Evolutionary conservation across 805 yeast genomes (phyloP).

Genomic region (Ogataea henricii): DNA sequence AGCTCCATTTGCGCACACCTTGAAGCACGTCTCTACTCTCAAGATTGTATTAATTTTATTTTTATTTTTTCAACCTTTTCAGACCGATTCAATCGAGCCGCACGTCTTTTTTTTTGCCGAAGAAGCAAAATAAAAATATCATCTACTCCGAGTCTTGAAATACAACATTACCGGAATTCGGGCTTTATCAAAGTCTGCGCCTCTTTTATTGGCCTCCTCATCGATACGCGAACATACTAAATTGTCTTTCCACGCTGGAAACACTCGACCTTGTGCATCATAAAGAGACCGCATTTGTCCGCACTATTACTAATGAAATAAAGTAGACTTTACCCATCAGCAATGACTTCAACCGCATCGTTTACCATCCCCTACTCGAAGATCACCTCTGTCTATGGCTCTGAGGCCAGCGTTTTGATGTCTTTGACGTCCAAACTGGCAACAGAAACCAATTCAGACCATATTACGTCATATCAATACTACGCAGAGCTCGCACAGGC

Average conservation of each 20-base stretch:
- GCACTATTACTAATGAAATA: background rate
- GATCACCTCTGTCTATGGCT: slow-evolving; percentile 12
- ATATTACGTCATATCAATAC: background rate
- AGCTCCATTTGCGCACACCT: background rate
- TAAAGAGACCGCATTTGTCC: no score
- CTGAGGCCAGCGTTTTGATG: slow-evolving; percentile 8
- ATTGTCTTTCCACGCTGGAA: no score
- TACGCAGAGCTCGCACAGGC: slow-evolving; percentile 21
- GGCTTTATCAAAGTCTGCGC: no score
- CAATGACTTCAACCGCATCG: slow-evolving; percentile 1
- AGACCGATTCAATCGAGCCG: background rate
- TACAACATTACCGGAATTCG: no score
- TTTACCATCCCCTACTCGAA: slow-evolving; percentile 12
- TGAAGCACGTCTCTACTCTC: no score
- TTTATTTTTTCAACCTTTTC: background rate
- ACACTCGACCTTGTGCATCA: no score
- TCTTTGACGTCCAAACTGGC: slow-evolving; percentile 7
- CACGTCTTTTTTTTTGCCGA: background rate
- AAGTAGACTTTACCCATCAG: background rate
- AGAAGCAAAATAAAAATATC: no score
- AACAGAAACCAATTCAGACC: slow-evolving; percentile 8
- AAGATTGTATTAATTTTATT: no score
- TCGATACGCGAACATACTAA: no score
- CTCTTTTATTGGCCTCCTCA: no score
- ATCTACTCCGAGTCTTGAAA: no score